Evolutionary conservation across 306 rosid species (phyloP).

Genomic region (Geum urbanum): DNA sequence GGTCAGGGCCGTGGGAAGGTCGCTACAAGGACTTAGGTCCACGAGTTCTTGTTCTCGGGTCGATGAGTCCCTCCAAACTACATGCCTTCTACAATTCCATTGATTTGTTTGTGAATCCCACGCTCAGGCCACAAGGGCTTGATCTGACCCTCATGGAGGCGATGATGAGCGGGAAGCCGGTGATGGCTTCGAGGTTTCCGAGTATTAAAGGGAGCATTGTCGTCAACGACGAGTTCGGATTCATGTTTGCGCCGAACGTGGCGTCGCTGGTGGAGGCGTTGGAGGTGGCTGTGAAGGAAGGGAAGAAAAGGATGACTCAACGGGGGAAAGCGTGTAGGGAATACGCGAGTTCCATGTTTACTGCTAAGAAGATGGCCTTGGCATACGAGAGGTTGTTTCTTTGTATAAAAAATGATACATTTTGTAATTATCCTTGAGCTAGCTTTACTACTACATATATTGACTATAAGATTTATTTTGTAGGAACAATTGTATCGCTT

Average conservation of each 20-base stretch:
- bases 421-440: slow-evolving; percentile 60
- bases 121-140: slow-evolving; percentile 88
- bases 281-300: slow-evolving; percentile 60
- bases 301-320: slow-evolving; percentile 47
- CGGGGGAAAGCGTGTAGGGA: slow-evolving; percentile 69
- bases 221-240: slow-evolving; percentile 78
- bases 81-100: slow-evolving; percentile 72
- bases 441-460: not conserved
- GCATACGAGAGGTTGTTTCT: slow-evolving; percentile 85
- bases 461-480: too few relatives aligned
- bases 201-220: slow-evolving; percentile 83
- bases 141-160: slow-evolving; percentile 96
- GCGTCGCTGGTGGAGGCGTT: slow-evolving; percentile 65
- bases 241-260: slow-evolving; percentile 81
- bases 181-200: slow-evolving; percentile 83
- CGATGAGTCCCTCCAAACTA: slow-evolving; percentile 62
- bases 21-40: slow-evolving; percentile 68
- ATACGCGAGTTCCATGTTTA: slow-evolving; percentile 77
- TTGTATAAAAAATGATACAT: slow-evolving; percentile 59
- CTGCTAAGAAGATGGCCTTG: slow-evolving; percentile 78
- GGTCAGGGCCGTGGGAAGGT: slow-evolving; percentile 88
- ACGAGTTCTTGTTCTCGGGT: slow-evolving; percentile 77
- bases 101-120: slow-evolving; percentile 82
- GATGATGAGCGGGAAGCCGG: slow-evolving; percentile 83
- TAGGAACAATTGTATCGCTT: too few relatives aligned